These are phyloP conservation scores for Podospora conica DNA, from an alignment of 495 filamentous ascomycete genomes.

Conservation along the genomic window DNA sequence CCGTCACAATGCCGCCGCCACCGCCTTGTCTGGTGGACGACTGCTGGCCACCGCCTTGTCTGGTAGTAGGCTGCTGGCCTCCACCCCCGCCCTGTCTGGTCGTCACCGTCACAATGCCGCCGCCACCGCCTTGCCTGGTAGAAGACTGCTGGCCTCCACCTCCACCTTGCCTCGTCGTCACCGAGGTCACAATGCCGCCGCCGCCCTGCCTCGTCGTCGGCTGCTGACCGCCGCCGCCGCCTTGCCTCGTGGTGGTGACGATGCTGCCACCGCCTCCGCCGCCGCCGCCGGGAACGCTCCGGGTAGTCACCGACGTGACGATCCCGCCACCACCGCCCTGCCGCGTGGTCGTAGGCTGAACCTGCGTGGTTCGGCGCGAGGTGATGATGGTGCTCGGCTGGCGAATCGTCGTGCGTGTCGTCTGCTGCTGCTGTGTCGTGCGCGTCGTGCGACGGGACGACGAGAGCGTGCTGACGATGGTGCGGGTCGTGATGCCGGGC, in stretches of 20 bases:
- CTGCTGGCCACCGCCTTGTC: neutral
- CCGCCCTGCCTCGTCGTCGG: neutral
- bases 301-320: neutral
- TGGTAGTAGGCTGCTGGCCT: slow-evolving; percentile 8
- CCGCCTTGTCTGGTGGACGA: slow-evolving; percentile 1
- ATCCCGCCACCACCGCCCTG: neutral
- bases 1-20: neutral
- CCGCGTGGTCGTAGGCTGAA: neutral
- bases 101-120: neutral
- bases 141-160: neutral
- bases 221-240: slow-evolving; percentile 1
- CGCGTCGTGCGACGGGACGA: neutral
- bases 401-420: neutral
- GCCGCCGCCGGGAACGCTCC: neutral
- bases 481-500: neutral
- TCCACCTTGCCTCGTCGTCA: neutral
- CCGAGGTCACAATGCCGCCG: neutral
- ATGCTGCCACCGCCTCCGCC: slow-evolving; percentile 1
- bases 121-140: neutral
- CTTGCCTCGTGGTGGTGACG: neutral
- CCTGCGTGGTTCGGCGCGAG: slow-evolving; percentile 7
- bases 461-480: neutral
- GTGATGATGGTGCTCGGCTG: slow-evolving; percentile 3
- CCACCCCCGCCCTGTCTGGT: slow-evolving; percentile 1
- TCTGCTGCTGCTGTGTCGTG: neutral